A percentile compares a stretch with the other conserved stretches of the same genome.
Evolutionary conservation across 2,329 filamentous ascomycete genomes (phyloP).

Genomic region (Fusarium sp.): DNA sequence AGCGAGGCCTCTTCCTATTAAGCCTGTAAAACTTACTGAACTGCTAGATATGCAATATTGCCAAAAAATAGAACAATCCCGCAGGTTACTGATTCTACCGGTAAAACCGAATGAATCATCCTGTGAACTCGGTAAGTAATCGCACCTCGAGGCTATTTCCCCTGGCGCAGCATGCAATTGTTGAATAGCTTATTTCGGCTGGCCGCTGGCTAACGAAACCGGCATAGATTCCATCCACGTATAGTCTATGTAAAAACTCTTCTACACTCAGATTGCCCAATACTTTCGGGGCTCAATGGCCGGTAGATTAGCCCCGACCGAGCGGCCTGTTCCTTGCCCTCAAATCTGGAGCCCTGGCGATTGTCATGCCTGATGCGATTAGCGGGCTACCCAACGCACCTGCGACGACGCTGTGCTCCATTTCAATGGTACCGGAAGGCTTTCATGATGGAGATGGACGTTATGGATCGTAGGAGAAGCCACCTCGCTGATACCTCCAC

Average conservation of each 20-base stretch:
- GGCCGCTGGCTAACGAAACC: conserved; percentile 3
- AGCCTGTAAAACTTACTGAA: conserved; percentile 1
- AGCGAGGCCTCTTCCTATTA: conserved; percentile 5
- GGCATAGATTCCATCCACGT: conserved; percentile 4
- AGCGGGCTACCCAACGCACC: not conserved
- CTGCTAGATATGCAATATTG: not conserved
- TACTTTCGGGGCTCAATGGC: too few relatives aligned
- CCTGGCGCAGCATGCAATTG: not conserved
- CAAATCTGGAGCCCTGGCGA: not conserved
- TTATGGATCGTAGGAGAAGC: conserved; percentile 9
- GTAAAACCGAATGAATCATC: conserved; percentile 1
- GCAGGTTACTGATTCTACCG: not conserved
- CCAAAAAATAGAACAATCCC: not conserved
- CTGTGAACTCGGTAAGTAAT: conserved; percentile 2
- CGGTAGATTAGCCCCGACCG: too few relatives aligned
- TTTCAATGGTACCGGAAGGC: not conserved
- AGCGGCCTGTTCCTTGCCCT: too few relatives aligned
- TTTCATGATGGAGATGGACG: not conserved
- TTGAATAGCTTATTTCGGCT: not conserved
- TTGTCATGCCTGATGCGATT: not conserved
- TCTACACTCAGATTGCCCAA: conserved; percentile 1
- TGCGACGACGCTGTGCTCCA: not conserved
- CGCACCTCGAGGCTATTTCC: conserved; percentile 1
- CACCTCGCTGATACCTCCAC: conserved; percentile 10
- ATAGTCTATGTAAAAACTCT: conserved; percentile 5